Base-by-base conservation (phyloP, 2,329 filamentous ascomycete genomes). In the Alternaria conjuncta region DNA sequence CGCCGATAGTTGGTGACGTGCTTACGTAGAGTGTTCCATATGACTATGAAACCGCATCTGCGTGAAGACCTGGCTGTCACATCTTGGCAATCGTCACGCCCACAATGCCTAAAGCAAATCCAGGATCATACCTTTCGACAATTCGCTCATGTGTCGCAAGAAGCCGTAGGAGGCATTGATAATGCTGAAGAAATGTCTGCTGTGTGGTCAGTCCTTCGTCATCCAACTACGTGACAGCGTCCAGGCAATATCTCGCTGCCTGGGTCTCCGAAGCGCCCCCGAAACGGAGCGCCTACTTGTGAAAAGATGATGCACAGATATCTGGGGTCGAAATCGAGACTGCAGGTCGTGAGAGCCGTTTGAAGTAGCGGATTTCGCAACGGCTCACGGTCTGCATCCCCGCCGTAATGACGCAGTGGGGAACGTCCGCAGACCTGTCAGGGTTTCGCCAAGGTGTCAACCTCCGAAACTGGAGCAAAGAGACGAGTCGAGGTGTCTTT, bases 21-120 rank as follows among this genome's bases (percentile, higher is more conserved):
- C 69, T 67, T 32, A 63, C 66, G 51, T 64, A 46, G 54, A 56
- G 25, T 55, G 60, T 47, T 46, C 50, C 64, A 45, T 68, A 59
- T 62, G 65, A 36, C 58, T 59, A 60, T 78, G 76, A 78, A 78
- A 79, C 77, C 47, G 57, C 63, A 51, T 61, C 47, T 72, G 77
- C 67, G 49, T 63, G 76, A 77, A 70, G 58, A 45, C 51, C 60
- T 60, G 46, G 54, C 62, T 67, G 30, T 59, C 60, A 58, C 59
- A 56, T 21, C 72, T 74, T 76, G 71, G 73, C 74, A 60, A 60
- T 45, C 53, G 49, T 51, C 53, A 56, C 59, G n/a, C 51, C 57
- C 49, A 57, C 64, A 70, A 70, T 66, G 68, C 72, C 28, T 43
- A 44, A 25, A 56, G 23, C 41, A 6, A 12, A 32, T 9, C 26